A percentile compares a stretch with the other conserved stretches of the same genome.
Evolutionary conservation across 257 asterid genomes (phyloP).

Genomic region (Ocimum tenuiflorum): DNA sequence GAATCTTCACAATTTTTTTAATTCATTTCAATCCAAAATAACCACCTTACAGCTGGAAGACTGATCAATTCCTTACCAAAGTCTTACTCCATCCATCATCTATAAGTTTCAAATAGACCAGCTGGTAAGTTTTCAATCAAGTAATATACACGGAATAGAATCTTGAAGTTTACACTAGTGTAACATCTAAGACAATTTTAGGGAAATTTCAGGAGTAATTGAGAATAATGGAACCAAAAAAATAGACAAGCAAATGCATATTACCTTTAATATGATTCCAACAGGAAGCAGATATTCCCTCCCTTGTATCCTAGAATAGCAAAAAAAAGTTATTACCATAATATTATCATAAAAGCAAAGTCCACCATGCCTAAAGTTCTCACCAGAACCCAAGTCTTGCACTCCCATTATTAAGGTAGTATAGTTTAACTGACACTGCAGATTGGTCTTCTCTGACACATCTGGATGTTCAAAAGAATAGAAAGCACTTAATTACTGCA

Average conservation of each 20-base stretch:
- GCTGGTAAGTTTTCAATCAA: background rate
- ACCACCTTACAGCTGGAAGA: background rate
- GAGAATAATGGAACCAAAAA: slow-evolving; percentile 12
- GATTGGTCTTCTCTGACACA: slow-evolving; percentile 93
- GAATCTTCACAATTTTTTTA: background rate
- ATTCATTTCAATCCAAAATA: background rate
- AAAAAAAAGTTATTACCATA: slow-evolving; percentile 21
- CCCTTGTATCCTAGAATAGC: slow-evolving; percentile 73
- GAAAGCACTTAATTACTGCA: slow-evolving; percentile 1
- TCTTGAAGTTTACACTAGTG: background rate
- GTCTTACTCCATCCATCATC: background rate
- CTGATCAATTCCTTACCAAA: background rate
- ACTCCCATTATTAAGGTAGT: slow-evolving; percentile 88
- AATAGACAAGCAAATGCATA: slow-evolving; percentile 12
- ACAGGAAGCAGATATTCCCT: slow-evolving; percentile 93
- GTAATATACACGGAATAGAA: background rate
- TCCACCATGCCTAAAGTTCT: slow-evolving; percentile 21
- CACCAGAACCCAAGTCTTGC: slow-evolving; percentile 99
- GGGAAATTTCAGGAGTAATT: background rate
- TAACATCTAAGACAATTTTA: background rate
- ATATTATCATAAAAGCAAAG: slow-evolving; percentile 4
- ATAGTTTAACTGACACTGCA: slow-evolving; percentile 67
- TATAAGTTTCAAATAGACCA: background rate
- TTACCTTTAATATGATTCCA: slow-evolving; percentile 85
- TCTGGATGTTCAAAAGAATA: slow-evolving; percentile 36